Conservation (phyloP, 2,329 filamentous ascomycete genomes). For the Ustulina deusta region DNA sequence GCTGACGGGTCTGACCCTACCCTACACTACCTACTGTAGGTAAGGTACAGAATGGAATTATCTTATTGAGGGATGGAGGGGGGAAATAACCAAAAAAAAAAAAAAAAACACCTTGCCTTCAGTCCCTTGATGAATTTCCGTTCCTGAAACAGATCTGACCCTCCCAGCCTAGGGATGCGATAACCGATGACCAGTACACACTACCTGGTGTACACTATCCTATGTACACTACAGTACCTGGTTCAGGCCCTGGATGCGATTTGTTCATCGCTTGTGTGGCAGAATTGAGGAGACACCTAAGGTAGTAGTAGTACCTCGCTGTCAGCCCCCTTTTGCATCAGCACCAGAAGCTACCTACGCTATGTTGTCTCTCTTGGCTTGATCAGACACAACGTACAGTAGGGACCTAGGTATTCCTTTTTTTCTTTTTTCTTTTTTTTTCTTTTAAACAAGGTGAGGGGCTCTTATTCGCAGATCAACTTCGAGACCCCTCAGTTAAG, state of each 20-base stretch:
- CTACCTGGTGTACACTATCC: no score
- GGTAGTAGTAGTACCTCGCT: conserved; percentile 2
- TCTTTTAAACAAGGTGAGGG: conserved; percentile 2
- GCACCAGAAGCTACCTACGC: background rate
- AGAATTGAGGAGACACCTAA: background rate
- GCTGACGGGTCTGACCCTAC: conserved; percentile 22
- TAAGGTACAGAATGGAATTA: background rate
- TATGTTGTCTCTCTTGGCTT: background rate
- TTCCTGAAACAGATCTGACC: background rate
- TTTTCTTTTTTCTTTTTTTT: background rate
- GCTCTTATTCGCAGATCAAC: conserved; percentile 7
- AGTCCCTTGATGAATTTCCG: conserved; percentile 5
- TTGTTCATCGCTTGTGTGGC: background rate
- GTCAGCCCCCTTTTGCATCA: conserved; percentile 23
- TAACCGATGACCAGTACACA: background rate
- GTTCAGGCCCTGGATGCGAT: background rate
- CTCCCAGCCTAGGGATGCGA: conserved; percentile 5
- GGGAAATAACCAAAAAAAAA: background rate
- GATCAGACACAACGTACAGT: conserved; percentile 1
- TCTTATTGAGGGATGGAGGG: background rate
- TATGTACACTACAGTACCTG: no score
- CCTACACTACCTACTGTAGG: no score
- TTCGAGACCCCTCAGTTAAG: background rate
- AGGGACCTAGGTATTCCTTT: background rate
- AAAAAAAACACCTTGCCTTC: conserved; percentile 1